phyloP scores from a whole-genome alignment of 495 filamentous ascomycete genomes.

The Glonium stellatum region DNA sequence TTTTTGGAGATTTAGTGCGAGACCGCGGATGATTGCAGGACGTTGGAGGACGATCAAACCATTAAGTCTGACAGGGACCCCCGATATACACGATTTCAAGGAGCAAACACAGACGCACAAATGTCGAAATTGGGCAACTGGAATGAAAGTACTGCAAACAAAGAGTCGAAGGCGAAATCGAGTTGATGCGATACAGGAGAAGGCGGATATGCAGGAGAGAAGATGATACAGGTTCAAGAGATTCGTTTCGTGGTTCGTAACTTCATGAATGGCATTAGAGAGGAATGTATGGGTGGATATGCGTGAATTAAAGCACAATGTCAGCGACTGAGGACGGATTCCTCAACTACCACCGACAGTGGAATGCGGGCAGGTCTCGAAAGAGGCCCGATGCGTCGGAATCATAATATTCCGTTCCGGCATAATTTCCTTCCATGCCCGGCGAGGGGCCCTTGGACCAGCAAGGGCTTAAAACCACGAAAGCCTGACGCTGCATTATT shows the following conservation, averaged over 20 bases:
- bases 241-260: constrained; percentile 14
- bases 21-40: not conserved
- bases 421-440: too few relatives aligned
- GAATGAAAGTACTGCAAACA: not conserved
- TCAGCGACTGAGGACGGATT: constrained; percentile 1
- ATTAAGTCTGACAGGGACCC: not conserved
- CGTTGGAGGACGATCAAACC: not conserved
- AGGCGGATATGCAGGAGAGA: constrained; percentile 4
- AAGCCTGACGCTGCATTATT: too few relatives aligned
- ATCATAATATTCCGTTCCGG: too few relatives aligned
- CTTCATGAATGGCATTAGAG: constrained; percentile 10
- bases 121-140: not conserved
- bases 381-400: too few relatives aligned
- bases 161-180: not conserved
- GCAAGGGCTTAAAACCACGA: too few relatives aligned
- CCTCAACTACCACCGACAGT: not conserved
- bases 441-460: too few relatives aligned
- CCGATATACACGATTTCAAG: not conserved
- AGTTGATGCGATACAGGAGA: not conserved
- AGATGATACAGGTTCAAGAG: constrained; percentile 5
- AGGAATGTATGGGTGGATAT: not conserved
- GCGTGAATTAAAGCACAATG: not conserved
- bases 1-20: not conserved
- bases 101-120: not conserved
- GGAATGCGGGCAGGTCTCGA: not conserved